A percentile compares a stretch with the other conserved stretches of the same genome.
Evolutionary conservation across 306 rosid species (phyloP).

Genomic region (Gynostemma pentaphyllum): DNA sequence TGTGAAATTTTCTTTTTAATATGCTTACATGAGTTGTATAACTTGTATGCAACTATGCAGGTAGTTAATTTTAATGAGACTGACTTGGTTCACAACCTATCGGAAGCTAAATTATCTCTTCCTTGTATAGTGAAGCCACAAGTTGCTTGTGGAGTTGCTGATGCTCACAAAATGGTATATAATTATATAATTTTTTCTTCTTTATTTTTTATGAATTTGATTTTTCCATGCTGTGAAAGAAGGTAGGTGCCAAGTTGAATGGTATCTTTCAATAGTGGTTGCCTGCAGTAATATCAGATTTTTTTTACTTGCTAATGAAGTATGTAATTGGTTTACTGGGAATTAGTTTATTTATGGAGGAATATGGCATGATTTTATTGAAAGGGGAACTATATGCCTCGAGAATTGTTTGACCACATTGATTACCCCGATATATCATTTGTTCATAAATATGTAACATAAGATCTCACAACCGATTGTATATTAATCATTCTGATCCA

Average conservation of each 20-base stretch:
- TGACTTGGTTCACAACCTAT: conserved; percentile 33
- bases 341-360: not conserved
- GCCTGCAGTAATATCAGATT: not conserved
- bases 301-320: not conserved
- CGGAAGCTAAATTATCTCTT: conserved; percentile 49
- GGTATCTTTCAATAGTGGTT: not conserved
- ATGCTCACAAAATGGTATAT: conserved; percentile 77
- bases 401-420: too few relatives aligned
- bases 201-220: not conserved
- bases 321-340: not conserved
- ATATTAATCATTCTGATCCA: too few relatives aligned
- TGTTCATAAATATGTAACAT: too few relatives aligned
- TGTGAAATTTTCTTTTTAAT: not conserved
- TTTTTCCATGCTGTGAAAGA: not conserved
- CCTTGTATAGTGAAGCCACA: conserved; percentile 90
- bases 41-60: conserved; percentile 14
- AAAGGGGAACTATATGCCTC: too few relatives aligned
- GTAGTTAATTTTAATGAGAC: conserved; percentile 44
- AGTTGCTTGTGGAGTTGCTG: conserved; percentile 83
- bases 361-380: not conserved
- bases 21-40: not conserved
- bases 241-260: not conserved
- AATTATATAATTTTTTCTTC: not conserved
- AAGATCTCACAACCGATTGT: too few relatives aligned
- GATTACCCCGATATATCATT: too few relatives aligned